A percentile compares a stretch with the other conserved stretches of the same genome.
Evolutionary conservation across 2,329 filamentous ascomycete species (phyloP).

Genomic region (Aspergillus japonicus): DNA sequence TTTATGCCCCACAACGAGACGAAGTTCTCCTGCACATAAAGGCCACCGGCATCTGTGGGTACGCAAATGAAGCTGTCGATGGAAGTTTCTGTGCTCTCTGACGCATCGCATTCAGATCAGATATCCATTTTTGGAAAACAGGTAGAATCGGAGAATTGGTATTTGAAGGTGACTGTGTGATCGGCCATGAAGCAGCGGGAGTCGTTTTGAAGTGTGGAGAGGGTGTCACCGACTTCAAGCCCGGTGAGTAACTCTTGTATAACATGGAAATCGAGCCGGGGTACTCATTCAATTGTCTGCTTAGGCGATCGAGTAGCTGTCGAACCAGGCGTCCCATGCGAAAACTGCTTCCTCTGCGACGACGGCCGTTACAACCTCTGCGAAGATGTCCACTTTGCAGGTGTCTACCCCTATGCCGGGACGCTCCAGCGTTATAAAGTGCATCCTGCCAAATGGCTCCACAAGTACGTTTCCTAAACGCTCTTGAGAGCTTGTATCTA

Average conservation of each 20-base stretch:
- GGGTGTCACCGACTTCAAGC: slow-evolving; percentile 53
- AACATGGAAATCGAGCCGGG: neutral
- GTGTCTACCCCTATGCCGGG: slow-evolving; percentile 61
- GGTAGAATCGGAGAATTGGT: slow-evolving; percentile 63
- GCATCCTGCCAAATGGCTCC: slow-evolving; percentile 61
- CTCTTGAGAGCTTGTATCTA: neutral
- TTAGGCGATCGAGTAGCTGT: slow-evolving; percentile 64
- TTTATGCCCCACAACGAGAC: slow-evolving; percentile 53
- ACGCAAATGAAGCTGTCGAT: slow-evolving; percentile 6
- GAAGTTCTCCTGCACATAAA: slow-evolving; percentile 63
- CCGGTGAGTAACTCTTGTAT: slow-evolving; percentile 31
- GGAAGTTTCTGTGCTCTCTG: neutral
- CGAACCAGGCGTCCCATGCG: slow-evolving; percentile 66
- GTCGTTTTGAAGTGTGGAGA: slow-evolving; percentile 58
- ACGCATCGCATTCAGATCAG: slow-evolving; percentile 48
- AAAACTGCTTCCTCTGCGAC: slow-evolving; percentile 58
- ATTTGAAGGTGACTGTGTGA: slow-evolving; percentile 62
- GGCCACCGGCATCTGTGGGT: slow-evolving; percentile 65
- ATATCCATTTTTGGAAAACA: slow-evolving; percentile 67
- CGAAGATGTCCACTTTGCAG: slow-evolving; percentile 60
- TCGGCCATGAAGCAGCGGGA: slow-evolving; percentile 65
- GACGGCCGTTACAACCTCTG: slow-evolving; percentile 65
- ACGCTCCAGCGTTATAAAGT: slow-evolving; percentile 62
- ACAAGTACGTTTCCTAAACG: slow-evolving; percentile 32
- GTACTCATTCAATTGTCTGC: neutral